These are phyloP conservation scores for Takakia lepidozioides DNA, from an alignment of 225 moss, liverwort and hornwort genomes.

Conservation along the genomic window DNA sequence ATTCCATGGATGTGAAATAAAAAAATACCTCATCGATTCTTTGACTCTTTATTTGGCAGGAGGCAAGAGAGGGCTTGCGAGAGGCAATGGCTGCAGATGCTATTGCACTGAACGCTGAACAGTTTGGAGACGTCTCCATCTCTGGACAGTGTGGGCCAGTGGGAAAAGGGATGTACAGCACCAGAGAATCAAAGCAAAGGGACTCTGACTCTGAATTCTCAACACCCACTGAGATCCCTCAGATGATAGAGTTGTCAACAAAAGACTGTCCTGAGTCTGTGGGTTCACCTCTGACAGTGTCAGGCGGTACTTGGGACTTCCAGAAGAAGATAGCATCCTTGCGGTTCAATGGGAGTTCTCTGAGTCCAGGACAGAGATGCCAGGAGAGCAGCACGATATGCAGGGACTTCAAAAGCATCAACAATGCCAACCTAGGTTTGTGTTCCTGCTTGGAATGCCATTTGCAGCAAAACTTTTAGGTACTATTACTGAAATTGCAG, in stretches of 20 bases:
- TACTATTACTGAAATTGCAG: neutral
- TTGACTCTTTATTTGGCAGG: constrained; percentile 17
- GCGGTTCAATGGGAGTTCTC: constrained; percentile 11
- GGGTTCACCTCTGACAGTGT: constrained; percentile 7
- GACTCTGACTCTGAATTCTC: constrained; percentile 9
- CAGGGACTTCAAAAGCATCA: neutral
- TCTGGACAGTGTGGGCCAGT: constrained; percentile 3
- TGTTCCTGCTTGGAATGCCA: neutral
- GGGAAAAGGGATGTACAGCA: constrained; percentile 11
- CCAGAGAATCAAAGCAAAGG: constrained; percentile 6
- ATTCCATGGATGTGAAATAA: neutral
- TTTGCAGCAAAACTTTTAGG: neutral
- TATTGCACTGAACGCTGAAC: constrained; percentile 17
- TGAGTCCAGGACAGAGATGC: neutral
- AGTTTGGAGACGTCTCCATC: constrained; percentile 1
- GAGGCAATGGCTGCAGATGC: constrained; percentile 43
- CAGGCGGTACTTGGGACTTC: constrained; percentile 19
- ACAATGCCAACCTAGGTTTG: neutral
- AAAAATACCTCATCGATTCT: neutral
- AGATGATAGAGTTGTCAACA: constrained; percentile 12
- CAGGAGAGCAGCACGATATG: neutral
- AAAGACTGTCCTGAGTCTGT: constrained; percentile 5
- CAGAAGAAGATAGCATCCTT: constrained; percentile 49
- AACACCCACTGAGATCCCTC: constrained; percentile 4
- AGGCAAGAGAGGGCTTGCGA: constrained; percentile 38